Evolutionary conservation across 2,329 filamentous ascomycete species (phyloP).

Genomic region (Fusarium sp.): DNA sequence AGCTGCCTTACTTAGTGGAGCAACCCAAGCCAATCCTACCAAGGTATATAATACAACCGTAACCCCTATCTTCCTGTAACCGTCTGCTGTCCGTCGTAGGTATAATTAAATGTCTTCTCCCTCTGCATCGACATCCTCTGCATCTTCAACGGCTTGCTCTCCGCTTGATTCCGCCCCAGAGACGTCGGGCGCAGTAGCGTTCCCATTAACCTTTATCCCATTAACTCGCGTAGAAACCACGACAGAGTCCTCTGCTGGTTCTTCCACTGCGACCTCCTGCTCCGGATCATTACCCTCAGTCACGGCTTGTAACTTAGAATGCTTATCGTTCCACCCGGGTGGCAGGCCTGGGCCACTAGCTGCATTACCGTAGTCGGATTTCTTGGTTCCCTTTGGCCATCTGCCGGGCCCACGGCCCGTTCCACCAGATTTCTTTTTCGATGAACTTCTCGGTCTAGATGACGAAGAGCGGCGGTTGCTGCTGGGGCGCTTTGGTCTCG

Average conservation of each 20-base stretch:
- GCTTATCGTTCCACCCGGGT: constrained; percentile 64
- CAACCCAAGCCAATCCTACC: constrained; percentile 31
- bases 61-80: constrained; percentile 13
- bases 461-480: constrained; percentile 50
- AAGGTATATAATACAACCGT: constrained; percentile 44
- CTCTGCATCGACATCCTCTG: constrained; percentile 53
- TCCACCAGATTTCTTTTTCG: constrained; percentile 69
- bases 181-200: constrained; percentile 23
- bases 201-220: constrained; percentile 39
- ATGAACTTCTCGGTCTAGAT: constrained; percentile 52
- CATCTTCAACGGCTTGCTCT: constrained; percentile 31
- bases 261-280: constrained; percentile 26
- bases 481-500: constrained; percentile 58
- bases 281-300: constrained; percentile 35
- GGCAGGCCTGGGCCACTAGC: constrained; percentile 74
- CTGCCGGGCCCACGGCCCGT: constrained; percentile 74
- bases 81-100: constrained; percentile 2
- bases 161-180: constrained; percentile 27
- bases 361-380: constrained; percentile 76
- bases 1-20: constrained; percentile 19
- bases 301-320: constrained; percentile 33
- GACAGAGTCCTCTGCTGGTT: constrained; percentile 53
- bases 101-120: constrained; percentile 52
- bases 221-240: constrained; percentile 48
- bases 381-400: constrained; percentile 77